Evolutionary conservation across 2,329 filamentous ascomycete species (phyloP).

Genomic region (Arthrobotrys conoides): DNA sequence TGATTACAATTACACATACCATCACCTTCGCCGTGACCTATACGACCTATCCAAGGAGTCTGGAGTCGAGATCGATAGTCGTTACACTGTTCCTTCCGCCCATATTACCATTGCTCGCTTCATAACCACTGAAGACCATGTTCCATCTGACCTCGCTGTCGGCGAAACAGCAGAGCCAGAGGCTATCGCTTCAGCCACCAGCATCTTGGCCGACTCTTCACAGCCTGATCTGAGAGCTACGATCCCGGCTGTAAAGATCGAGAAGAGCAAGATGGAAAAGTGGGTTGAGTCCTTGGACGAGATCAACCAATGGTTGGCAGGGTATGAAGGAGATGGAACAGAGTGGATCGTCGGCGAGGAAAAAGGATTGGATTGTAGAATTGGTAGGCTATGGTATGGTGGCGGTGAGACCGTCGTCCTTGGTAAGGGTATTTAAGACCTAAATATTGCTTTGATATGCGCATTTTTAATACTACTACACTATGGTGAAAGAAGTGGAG

Average conservation of each 20-base stretch:
- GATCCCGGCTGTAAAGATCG: slow-evolving; percentile 66
- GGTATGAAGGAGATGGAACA: slow-evolving; percentile 73
- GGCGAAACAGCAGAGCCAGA: slow-evolving; percentile 67
- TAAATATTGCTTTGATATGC: background rate
- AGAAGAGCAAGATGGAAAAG: slow-evolving; percentile 71
- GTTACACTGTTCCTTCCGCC: slow-evolving; percentile 90
- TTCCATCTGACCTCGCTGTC: slow-evolving; percentile 64
- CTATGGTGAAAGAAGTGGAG: slow-evolving; percentile 9
- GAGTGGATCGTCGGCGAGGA: slow-evolving; percentile 93
- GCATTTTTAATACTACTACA: background rate
- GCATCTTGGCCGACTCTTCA: slow-evolving; percentile 51
- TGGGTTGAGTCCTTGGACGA: slow-evolving; percentile 80
- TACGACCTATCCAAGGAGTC: slow-evolving; percentile 75
- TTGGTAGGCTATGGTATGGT: slow-evolving; percentile 88
- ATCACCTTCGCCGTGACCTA: slow-evolving; percentile 86
- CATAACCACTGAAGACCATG: slow-evolving; percentile 77
- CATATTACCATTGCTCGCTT: slow-evolving; percentile 91
- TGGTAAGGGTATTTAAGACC: slow-evolving; percentile 48
- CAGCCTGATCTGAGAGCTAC: slow-evolving; percentile 64
- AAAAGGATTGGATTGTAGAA: slow-evolving; percentile 81
- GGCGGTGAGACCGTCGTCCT: slow-evolving; percentile 77
- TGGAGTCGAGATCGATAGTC: slow-evolving; percentile 79
- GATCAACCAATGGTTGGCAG: slow-evolving; percentile 81
- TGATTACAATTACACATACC: slow-evolving; percentile 80
- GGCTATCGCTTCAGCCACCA: slow-evolving; percentile 55